Evolutionary conservation across 768 basidiomycete genomes (phyloP), one percentile per base, ranked within the genome.

Genomic region (Tephrocybe sp.): DNA sequence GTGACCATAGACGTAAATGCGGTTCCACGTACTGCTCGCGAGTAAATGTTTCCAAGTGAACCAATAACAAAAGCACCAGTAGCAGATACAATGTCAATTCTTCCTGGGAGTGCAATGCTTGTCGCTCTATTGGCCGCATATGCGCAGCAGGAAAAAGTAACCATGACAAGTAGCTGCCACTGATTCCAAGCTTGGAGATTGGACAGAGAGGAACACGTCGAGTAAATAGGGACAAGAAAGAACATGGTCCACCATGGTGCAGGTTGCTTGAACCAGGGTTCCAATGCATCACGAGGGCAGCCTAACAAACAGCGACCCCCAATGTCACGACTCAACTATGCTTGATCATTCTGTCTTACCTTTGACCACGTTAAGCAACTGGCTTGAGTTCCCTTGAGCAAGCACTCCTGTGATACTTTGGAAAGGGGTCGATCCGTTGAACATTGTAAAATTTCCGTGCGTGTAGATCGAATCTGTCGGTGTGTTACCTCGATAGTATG

Each of bases 1-100:
- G 91, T 88, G n/a, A 92, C 87, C 88, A 92, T 94, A 10, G 86
- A 82, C 0, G 89, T 91, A 64, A 93, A 94, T 3, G 91, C 89
- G 2, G 89, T 91, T 45, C 89, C 90, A 23, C 83, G 75, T 50
- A 84, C 72, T 15, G 86, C 65, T 15, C 89, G 78, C 29, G 88
- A 89, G 62, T 91, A 91, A n/a, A 83, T 60, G 60, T 91, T 91
- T 40, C 88, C 90, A 29, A 90, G 74, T n/a, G 84, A 65, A 29
- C 91, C 89, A 50, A 90, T 83, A 27, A 83, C 78, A 56, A 90
- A 77, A 18, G 91, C 88, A 16, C 91, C 90, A 54, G 83, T 75
- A 33, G 88, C 87, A 23, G 88, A 86, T 18, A 88, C 82, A 47
- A 91, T 78, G 64, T 89, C 86, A 10, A 83, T 79, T 47, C 82